These are phyloP conservation scores for Dendrobium chrysotoxum DNA, from an alignment of 106 monocot species.

Conservation along the genomic window DNA sequence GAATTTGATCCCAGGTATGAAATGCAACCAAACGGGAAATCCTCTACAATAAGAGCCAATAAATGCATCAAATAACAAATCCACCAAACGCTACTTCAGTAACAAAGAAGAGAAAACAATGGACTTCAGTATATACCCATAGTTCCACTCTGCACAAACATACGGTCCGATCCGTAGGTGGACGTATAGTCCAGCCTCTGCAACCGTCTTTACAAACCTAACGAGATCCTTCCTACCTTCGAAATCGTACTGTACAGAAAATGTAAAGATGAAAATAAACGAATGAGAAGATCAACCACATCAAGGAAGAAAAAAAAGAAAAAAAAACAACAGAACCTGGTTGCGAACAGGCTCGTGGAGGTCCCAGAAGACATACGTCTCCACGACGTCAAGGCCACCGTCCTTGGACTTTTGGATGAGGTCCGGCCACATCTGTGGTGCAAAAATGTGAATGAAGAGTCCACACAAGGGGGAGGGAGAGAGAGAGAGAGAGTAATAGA, in stretches of 20 bases:
- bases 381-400: constrained; percentile 67
- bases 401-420: constrained; percentile 70
- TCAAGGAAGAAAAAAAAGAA: not conserved
- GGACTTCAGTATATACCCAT: constrained; percentile 37
- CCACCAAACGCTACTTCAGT: not conserved
- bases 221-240: constrained; percentile 80
- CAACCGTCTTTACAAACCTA: constrained; percentile 71
- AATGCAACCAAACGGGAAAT: constrained; percentile 93
- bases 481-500: not conserved
- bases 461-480: not conserved
- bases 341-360: constrained; percentile 64
- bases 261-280: not conserved
- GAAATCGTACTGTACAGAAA: constrained; percentile 65
- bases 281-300: not conserved
- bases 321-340: constrained; percentile 33
- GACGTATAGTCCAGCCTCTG: constrained; percentile 75
- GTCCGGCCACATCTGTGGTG: constrained; percentile 68
- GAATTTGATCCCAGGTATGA: constrained; percentile 91
- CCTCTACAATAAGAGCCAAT: constrained; percentile 45
- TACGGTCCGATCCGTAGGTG: constrained; percentile 94
- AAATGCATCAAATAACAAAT: not conserved
- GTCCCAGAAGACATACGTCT: constrained; percentile 78
- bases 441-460: not conserved
- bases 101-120: not conserved
- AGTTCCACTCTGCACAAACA: constrained; percentile 96